phyloP scores from a whole-genome alignment of 169 alveolate genomes.

The Theileria orientalis region DNA sequence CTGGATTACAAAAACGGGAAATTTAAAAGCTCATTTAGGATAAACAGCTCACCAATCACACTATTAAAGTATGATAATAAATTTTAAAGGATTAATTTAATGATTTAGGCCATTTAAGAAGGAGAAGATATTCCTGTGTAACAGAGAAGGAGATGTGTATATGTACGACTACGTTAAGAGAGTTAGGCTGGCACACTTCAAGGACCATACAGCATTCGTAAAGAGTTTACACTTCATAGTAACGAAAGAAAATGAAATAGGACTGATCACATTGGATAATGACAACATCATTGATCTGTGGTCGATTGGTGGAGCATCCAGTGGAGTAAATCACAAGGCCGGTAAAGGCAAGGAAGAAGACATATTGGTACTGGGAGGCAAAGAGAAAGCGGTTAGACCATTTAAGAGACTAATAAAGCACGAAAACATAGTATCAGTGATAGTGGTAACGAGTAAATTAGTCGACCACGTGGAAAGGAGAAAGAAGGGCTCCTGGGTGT shows the following conservation, averaged over 20 bases:
- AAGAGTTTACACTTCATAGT: slow-evolving; percentile 35
- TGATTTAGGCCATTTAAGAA: background rate
- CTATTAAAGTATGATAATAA: slow-evolving; percentile 14
- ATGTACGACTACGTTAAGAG: slow-evolving; percentile 33
- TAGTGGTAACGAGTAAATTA: slow-evolving; percentile 18
- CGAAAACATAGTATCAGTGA: slow-evolving; percentile 28
- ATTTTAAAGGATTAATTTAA: background rate
- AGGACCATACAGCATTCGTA: slow-evolving; percentile 58
- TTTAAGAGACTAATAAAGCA: slow-evolving; percentile 45
- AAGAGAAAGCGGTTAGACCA: slow-evolving; percentile 7
- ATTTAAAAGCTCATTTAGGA: slow-evolving; percentile 18
- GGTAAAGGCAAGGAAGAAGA: slow-evolving; percentile 8
- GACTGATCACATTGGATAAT: slow-evolving; percentile 42
- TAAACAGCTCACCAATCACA: slow-evolving; percentile 25
- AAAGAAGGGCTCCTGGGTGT: slow-evolving; percentile 40
- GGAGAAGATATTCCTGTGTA: background rate
- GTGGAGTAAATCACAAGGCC: slow-evolving; percentile 12
- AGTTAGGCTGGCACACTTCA: slow-evolving; percentile 38
- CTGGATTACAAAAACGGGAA: slow-evolving; percentile 38
- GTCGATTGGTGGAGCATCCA: slow-evolving; percentile 20
- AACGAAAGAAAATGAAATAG: slow-evolving; percentile 31
- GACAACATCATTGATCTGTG: slow-evolving; percentile 51
- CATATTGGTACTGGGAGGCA: background rate
- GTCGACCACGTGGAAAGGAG: background rate
- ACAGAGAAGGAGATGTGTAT: slow-evolving; percentile 31